phyloP scores from a whole-genome alignment of 495 filamentous ascomycete species.

The Aspergillus saccharolyticus region DNA sequence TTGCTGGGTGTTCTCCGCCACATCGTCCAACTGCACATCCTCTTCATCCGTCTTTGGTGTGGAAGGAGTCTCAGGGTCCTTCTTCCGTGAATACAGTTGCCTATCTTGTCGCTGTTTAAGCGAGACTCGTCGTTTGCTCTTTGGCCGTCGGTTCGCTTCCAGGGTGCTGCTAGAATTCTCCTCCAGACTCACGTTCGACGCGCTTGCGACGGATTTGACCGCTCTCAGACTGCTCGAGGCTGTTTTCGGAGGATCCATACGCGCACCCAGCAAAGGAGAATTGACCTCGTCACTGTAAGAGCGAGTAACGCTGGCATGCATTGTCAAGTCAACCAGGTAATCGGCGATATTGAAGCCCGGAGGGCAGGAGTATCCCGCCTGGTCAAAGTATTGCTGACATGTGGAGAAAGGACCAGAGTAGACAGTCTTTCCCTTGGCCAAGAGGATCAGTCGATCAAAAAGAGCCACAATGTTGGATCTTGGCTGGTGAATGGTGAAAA shows the following conservation, averaged over 20 bases:
- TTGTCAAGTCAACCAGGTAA: constrained; percentile 93
- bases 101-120: constrained; percentile 79
- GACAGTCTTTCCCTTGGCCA: constrained; percentile 84
- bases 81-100: constrained; percentile 83
- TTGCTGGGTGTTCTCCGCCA: constrained; percentile 55
- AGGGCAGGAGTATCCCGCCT: constrained; percentile 84
- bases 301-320: constrained; percentile 71
- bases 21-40: constrained; percentile 58
- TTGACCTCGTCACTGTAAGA: constrained; percentile 55
- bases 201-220: constrained; percentile 86
- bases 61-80: constrained; percentile 47
- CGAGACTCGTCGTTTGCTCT: constrained; percentile 63
- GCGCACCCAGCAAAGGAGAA: constrained; percentile 34
- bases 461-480: constrained; percentile 99
- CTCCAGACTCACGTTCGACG: constrained; percentile 61
- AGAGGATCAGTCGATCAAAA: constrained; percentile 86
- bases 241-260: constrained; percentile 51
- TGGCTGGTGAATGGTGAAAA: constrained; percentile 99
- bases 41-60: constrained; percentile 65
- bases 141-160: constrained; percentile 57
- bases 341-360: constrained; percentile 98
- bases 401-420: constrained; percentile 87
- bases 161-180: constrained; percentile 53
- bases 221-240: constrained; percentile 83
- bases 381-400: constrained; percentile 90